phyloP scores from a whole-genome alignment of 2,329 filamentous ascomycete genomes.

The Penicillium sp. region DNA sequence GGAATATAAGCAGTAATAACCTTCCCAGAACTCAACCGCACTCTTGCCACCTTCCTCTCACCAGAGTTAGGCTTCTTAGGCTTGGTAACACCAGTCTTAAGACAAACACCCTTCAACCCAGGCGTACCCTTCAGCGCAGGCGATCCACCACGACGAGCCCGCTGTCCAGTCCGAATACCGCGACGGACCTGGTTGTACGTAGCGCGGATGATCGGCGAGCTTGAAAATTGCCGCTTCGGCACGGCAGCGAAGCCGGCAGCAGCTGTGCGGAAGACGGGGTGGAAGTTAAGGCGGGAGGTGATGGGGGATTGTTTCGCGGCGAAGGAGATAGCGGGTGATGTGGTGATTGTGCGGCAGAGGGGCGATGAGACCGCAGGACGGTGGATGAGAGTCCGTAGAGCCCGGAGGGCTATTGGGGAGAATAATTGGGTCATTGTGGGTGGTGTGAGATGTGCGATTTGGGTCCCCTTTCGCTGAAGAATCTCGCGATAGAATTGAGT shows the following conservation, averaged over 20 bases:
- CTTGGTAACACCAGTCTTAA: slow-evolving; percentile 89
- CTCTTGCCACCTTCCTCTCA: slow-evolving; percentile 91
- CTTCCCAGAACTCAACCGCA: slow-evolving; percentile 81
- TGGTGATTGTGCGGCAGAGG: slow-evolving; percentile 27
- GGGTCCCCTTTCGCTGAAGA: slow-evolving; percentile 1
- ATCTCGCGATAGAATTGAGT: slow-evolving; percentile 17
- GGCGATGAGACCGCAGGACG: slow-evolving; percentile 25
- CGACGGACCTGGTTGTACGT: slow-evolving; percentile 73
- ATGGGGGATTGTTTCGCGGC: slow-evolving; percentile 22
- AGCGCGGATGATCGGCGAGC: slow-evolving; percentile 57
- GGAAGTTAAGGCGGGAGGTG: slow-evolving; percentile 24
- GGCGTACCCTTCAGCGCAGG: slow-evolving; percentile 77
- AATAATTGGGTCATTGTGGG: slow-evolving; percentile 36
- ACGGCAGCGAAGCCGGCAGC: slow-evolving; percentile 20
- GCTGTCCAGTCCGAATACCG: slow-evolving; percentile 76
- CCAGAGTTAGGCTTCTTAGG: slow-evolving; percentile 99
- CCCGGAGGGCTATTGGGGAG: slow-evolving; percentile 37
- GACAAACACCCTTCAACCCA: slow-evolving; percentile 89
- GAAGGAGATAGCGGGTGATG: slow-evolving; percentile 17
- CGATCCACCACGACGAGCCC: slow-evolving; percentile 80
- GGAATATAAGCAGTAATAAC: slow-evolving; percentile 93
- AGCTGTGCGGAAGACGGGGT: slow-evolving; percentile 34
- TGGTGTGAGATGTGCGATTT: not conserved
- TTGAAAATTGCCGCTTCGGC: slow-evolving; percentile 53
- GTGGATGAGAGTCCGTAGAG: slow-evolving; percentile 35